Evolutionary conservation across 768 basidiomycete species (phyloP), one percentile per base, ranked within the genome.

Genomic region (Dacryopinax spathularia): DNA sequence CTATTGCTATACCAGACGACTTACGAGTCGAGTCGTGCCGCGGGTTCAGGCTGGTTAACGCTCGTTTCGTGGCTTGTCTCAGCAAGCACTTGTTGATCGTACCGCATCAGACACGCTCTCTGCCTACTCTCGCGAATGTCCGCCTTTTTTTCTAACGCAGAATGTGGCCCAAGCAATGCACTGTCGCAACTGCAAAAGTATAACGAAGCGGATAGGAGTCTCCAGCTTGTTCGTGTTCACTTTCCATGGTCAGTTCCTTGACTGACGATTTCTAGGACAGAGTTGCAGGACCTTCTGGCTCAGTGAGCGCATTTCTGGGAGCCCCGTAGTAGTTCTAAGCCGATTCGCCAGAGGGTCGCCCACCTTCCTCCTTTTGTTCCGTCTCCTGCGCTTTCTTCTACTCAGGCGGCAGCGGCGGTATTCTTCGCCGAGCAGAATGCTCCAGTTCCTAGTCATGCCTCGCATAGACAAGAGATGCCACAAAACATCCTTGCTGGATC

Each of bases 171-270:
- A 20, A 78, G 86, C 60, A 97, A 96, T 72, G 93, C 94, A 1
- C 78, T 98, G 27, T 84, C 89, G 1, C 87, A 91, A 68, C 86
- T 97, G 27, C 79, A 93, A 61, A 95, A 96, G 72, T 88, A 95
- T 70, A 84, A 90, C 9, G 90, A 92, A 64, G 85, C 84, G 1
- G 93, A 96, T 75, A 84, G 87, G 63, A 92, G 89, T 73, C 73
- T 95, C 31, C 91, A 94, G 70, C 85, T 89, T 77, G 91, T 89
- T 68, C 64, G 80, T 74, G 61, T 35, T n/a, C n/a, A n/a, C n/a
- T n/a, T n/a, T n/a, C n/a, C n/a, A n/a, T n/a, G n/a, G n/a, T n/a
- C n/a, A n/a, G n/a, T n/a, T n/a, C n/a, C n/a, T n/a, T n/a, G n/a
- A n/a, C n/a, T n/a, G n/a, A n/a, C n/a, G n/a, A n/a, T n/a, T n/a